These are phyloP conservation scores for Vigna trinervia DNA, from an alignment of 306 rosid genomes.

Conservation along the genomic window DNA sequence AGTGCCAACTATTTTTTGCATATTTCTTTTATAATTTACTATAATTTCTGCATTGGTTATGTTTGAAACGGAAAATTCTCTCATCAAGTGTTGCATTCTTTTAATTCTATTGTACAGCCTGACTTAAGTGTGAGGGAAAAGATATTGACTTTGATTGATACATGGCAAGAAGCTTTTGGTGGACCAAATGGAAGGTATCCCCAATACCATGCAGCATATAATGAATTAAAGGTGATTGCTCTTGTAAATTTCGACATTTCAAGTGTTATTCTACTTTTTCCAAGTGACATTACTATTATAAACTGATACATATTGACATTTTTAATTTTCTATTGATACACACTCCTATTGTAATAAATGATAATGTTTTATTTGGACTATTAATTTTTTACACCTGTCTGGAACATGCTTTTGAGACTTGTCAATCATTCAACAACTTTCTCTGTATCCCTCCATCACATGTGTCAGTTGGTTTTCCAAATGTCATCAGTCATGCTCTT, in stretches of 20 bases:
- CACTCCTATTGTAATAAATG: background rate
- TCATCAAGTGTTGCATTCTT: conserved; percentile 18
- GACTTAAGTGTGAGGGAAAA: conserved; percentile 91
- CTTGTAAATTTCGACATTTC: conserved; percentile 25
- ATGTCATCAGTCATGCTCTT: background rate
- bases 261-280: background rate
- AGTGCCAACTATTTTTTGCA: background rate
- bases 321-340: conserved; percentile 17
- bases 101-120: conserved; percentile 71
- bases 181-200: conserved; percentile 83
- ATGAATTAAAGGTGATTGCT: conserved; percentile 72
- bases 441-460: background rate
- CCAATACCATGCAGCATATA: conserved; percentile 86
- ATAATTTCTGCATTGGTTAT: conserved; percentile 11
- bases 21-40: background rate
- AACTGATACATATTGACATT: background rate
- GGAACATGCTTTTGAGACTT: background rate
- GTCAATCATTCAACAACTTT: background rate
- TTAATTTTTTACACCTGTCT: conserved; percentile 15
- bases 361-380: background rate
- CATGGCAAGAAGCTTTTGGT: conserved; percentile 99
- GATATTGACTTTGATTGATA: conserved; percentile 77
- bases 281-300: background rate
- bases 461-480: background rate
- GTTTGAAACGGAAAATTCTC: conserved; percentile 31